A percentile compares a stretch with the other conserved stretches of the same genome.
Evolutionary conservation across 1,139 yeast species (phyloP).

Genomic region (Zygosaccharomyces sapae): DNA sequence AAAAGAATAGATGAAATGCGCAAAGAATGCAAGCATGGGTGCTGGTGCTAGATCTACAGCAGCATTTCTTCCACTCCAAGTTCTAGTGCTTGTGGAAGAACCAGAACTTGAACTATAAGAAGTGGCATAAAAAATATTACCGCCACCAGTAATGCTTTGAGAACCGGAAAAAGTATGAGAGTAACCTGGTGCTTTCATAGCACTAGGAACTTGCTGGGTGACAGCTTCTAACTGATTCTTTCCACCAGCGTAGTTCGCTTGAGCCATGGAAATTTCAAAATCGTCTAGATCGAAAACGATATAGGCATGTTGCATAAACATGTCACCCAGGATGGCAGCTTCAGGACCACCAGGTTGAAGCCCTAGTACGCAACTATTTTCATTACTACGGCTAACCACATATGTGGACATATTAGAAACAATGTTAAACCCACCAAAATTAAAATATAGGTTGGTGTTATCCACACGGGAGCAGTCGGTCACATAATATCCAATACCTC

Average conservation of each 20-base stretch:
- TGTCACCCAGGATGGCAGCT: slow-evolving; percentile 55
- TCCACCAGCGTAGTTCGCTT: slow-evolving; percentile 40
- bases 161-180: slow-evolving; percentile 16
- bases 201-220: slow-evolving; percentile 10
- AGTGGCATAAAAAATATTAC: slow-evolving; percentile 27
- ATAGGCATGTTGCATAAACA: slow-evolving; percentile 65
- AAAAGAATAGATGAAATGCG: slow-evolving; percentile 1
- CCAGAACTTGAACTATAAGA: background rate
- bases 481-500: slow-evolving; percentile 10
- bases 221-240: slow-evolving; percentile 8
- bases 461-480: slow-evolving; percentile 16
- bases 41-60: background rate
- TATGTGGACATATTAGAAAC: slow-evolving; percentile 45
- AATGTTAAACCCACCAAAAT: slow-evolving; percentile 49
- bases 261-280: slow-evolving; percentile 60
- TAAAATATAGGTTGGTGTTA: slow-evolving; percentile 36
- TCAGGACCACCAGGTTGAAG: slow-evolving; percentile 22
- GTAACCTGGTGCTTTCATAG: slow-evolving; percentile 14
- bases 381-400: slow-evolving; percentile 14
- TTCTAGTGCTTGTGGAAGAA: background rate
- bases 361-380: slow-evolving; percentile 1
- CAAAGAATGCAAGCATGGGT: slow-evolving; percentile 2
- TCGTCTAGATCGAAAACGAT: slow-evolving; percentile 69
- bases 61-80: background rate
- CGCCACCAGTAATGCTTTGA: slow-evolving; percentile 17